A percentile compares a stretch with the other conserved stretches of the same genome.
Evolutionary conservation across 768 basidiomycete genomes (phyloP).

Genomic region (Tulasnella sp.): DNA sequence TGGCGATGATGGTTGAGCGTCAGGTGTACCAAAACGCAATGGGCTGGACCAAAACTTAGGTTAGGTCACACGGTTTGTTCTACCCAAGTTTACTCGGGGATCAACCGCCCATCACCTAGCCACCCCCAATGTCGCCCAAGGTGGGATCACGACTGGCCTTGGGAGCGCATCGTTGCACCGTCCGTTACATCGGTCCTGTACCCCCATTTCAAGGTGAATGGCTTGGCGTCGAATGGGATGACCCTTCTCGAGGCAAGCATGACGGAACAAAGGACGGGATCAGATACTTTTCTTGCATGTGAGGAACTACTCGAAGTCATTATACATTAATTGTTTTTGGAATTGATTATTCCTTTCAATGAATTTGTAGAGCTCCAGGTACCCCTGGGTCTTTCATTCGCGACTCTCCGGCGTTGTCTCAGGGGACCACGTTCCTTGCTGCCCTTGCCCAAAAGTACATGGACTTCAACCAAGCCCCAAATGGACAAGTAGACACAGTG

Average conservation of each 20-base stretch:
- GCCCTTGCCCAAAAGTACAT: constrained; percentile 78
- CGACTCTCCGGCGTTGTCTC: constrained; percentile 47
- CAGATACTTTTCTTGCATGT: constrained; percentile 77
- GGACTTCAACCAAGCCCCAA: constrained; percentile 43
- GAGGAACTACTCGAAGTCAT: constrained; percentile 33
- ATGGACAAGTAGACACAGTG: constrained; percentile 54
- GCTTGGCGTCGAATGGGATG: constrained; percentile 99
- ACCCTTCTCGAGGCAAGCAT: constrained; percentile 78
- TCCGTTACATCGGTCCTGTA: constrained; percentile 65
- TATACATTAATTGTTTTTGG: not conserved
- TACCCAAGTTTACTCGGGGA: not conserved
- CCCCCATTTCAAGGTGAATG: constrained; percentile 62
- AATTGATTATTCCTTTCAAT: not conserved
- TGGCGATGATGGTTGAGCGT: not conserved
- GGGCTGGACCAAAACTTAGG: not conserved
- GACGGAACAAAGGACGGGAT: constrained; percentile 73
- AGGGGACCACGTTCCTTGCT: constrained; percentile 66
- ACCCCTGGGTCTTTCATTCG: constrained; percentile 79
- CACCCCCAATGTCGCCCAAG: not conserved
- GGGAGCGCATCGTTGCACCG: constrained; percentile 49
- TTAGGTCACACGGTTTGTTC: not conserved
- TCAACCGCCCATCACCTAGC: not conserved
- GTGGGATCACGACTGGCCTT: constrained; percentile 8
- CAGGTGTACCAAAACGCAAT: not conserved
- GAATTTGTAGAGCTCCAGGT: constrained; percentile 43